Conservation (phyloP, 2,329 filamentous ascomycete species). For the Hymenoscyphus albidus region DNA sequence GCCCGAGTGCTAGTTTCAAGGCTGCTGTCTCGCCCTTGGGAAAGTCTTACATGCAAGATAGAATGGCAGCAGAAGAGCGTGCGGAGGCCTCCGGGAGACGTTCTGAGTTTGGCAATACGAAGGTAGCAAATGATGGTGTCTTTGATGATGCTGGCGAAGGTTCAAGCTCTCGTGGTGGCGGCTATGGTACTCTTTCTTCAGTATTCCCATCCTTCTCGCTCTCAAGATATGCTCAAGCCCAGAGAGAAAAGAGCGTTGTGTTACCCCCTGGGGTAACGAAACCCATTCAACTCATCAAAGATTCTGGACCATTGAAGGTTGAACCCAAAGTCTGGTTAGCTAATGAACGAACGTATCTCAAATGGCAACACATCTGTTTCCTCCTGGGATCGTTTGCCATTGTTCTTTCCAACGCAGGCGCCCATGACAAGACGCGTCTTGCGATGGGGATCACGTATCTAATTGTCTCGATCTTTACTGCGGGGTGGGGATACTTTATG, state of each 20-base stretch:
- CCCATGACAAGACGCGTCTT: conserved; percentile 71
- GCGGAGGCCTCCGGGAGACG: conserved; percentile 24
- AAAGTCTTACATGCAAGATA: conserved; percentile 60
- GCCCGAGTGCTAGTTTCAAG: conserved; percentile 47
- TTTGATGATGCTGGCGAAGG: conserved; percentile 38
- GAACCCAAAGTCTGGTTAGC: conserved; percentile 99
- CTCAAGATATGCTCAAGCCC: conserved; percentile 66
- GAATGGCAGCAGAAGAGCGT: conserved; percentile 45
- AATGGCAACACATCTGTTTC: conserved; percentile 95
- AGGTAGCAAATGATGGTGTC: conserved; percentile 15
- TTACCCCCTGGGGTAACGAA: conserved; percentile 86
- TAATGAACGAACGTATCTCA: conserved; percentile 96
- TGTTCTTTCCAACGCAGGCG: conserved; percentile 84
- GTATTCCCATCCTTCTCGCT: conserved; percentile 81
- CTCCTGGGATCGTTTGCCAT: conserved; percentile 80
- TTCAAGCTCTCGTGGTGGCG: conserved; percentile 32
- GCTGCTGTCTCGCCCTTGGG: conserved; percentile 62
- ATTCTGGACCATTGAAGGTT: conserved; percentile 83
- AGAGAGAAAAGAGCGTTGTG: conserved; percentile 47
- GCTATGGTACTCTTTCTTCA: conserved; percentile 59
- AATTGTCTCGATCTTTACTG: conserved; percentile 75
- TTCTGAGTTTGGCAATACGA: conserved; percentile 29
- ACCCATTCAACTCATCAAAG: conserved; percentile 88
- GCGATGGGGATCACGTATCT: conserved; percentile 81
- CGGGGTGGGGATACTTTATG: conserved; percentile 82